Evolutionary conservation across 352 stramenopile genomes (phyloP), one percentile per base, ranked within the genome.

Genomic region (Pythium periplocum): DNA sequence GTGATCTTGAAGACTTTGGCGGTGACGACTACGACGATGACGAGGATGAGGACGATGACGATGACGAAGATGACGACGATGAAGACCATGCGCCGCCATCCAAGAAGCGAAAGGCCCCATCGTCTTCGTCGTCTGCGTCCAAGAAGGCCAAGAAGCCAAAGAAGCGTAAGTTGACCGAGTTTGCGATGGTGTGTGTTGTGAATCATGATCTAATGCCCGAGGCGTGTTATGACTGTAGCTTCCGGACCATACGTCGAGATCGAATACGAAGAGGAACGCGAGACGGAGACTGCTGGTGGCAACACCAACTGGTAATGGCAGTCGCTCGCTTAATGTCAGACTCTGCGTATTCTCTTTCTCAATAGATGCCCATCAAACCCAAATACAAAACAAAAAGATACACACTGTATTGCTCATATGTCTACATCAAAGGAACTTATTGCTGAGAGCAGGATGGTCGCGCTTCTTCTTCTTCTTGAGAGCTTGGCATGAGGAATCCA

Each of bases 1-100:
- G 93, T 66, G 87, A 97, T 59, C 73, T 96, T 8, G 73, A 96
- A 54, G 83, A 93, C 60, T 73, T 95, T 55, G 87, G 74, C 49
- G 69, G 87, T 33, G 76, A 86, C 55, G 76, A 83, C 37, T 69
- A 74, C 12, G 75, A 75, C 6, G 65, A 75, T 32, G 78, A 94
- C 47, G 75, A 91, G 45, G 59, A 81, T 41, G 65, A 74, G 12
- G 60, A 68, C n/a, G 57, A 63, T 11, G 55, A 67, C 7, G 65
- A 66, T 32, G 48, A 68, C 8, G 68, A 78, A 4, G 69, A 70
- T 9, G 60, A 68, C 37, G 58, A 49, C 6, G 75, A 75, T 32
- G 75, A 91, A 9, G 70, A 86, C 31, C 60, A 68, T 4, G 36
- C 50, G 1, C 4, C 63, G 1, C 62, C 57, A 37, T 73, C 66